Base-by-base conservation (phyloP, 1,284 basidiomycete genomes). In the Afroboletus lepidellus region DNA sequence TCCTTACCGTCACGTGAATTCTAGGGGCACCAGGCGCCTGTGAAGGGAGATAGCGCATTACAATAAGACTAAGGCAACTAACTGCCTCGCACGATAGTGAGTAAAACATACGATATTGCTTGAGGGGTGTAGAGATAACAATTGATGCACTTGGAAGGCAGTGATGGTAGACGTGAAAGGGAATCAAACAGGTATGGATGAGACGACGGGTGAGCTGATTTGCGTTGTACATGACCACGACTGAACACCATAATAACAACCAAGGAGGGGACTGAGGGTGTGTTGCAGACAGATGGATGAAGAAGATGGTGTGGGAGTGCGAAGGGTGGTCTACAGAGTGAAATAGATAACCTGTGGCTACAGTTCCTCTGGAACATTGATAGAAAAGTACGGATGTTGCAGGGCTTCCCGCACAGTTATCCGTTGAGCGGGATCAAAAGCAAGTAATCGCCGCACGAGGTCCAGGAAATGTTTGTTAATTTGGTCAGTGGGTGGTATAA, bases 341-440 rank as follows among this genome's bases (percentile, higher is more conserved):
- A 69, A 61, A 70, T 72, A 70, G 67, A 67, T 67, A 68, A 63
- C 54, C 46, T 56, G 60, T 59, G 66, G 67, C 69, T 72, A 83
- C 70, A 80, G 72, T 71, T 84, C 81, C 49, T 76, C 72, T 47
- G 85, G 74, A 57, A 88, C 81, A 67, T 74, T 74, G 62, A 85
- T 66, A 47, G 77, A 75, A 67, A 96, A 92, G 71, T 94, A 98
- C 7, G 88, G 87, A 67, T 97, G 94, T 51, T 81, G 79, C 51
- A 98, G 80, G 20, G 95, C 95, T 41, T 94, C 86, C 64, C 84
- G 80, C 41, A 97, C 94, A 18, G 86, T 87, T 59, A 94, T 86
- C 60, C 94, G 85, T 60, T 91, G 84, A 2, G 81, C 79, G 32
- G 94, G 94, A 71, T 99, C 96, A 72, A 96, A 99, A 53, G 87